Conservation (phyloP, 129 eudicot genomes). For the Gnaphalium uliginosum region DNA sequence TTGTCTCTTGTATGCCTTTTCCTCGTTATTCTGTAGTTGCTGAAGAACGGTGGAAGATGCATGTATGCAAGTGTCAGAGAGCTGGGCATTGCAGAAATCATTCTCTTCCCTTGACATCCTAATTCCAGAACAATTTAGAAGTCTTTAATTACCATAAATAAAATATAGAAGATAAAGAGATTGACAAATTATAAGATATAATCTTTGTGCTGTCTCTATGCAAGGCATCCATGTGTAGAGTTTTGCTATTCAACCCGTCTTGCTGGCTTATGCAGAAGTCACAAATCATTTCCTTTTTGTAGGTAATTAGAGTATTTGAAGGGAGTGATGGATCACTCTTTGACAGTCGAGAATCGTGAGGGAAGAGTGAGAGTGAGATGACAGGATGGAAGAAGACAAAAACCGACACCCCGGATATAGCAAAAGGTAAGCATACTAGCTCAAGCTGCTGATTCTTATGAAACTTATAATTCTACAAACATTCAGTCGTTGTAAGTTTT, state of each 20-base stretch:
- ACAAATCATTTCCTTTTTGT: slow-evolving; percentile 5
- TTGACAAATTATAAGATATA: slow-evolving; percentile 15
- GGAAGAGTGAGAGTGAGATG: slow-evolving; percentile 12
- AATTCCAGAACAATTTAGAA: slow-evolving; percentile 31
- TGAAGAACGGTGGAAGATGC: not conserved
- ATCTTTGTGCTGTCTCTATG: slow-evolving; percentile 16
- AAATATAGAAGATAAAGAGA: slow-evolving; percentile 17
- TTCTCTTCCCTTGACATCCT: slow-evolving; percentile 31
- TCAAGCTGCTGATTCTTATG: slow-evolving; percentile 8
- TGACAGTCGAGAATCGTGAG: slow-evolving; percentile 5
- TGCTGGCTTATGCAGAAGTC: slow-evolving; percentile 17
- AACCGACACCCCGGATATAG: not conserved
- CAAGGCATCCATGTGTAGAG: slow-evolving; percentile 18
- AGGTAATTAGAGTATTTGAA: slow-evolving; percentile 14
- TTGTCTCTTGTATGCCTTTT: slow-evolving; percentile 29
- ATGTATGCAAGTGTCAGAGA: slow-evolving; percentile 1
- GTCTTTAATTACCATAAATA: slow-evolving; percentile 18
- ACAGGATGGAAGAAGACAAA: slow-evolving; percentile 3
- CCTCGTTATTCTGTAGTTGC: slow-evolving; percentile 27
- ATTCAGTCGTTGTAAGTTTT: not conserved
- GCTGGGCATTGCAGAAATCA: slow-evolving; percentile 8
- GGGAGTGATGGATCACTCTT: not conserved
- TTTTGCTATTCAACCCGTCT: slow-evolving; percentile 19
- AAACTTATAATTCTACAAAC: not conserved
- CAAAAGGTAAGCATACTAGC: slow-evolving; percentile 12